Conservation (phyloP, 2,329 filamentous ascomycete genomes). For the Neophaeococcomyces aloes region DNA sequence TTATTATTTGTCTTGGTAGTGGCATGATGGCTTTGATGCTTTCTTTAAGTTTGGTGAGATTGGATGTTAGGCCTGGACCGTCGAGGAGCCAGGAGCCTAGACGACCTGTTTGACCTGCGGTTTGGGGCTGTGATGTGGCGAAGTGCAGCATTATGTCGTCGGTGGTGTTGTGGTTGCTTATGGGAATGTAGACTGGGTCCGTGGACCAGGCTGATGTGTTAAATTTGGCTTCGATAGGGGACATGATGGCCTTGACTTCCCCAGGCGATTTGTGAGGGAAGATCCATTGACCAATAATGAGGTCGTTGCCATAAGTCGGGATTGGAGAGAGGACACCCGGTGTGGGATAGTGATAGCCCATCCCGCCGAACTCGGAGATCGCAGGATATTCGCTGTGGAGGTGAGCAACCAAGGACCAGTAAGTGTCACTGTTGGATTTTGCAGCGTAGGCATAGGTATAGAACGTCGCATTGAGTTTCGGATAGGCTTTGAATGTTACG, state of each 20-base stretch:
- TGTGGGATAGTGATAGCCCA: slow-evolving; percentile 30
- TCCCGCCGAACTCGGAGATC: slow-evolving; percentile 36
- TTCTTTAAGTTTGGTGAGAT: slow-evolving; percentile 1
- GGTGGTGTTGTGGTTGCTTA: slow-evolving; percentile 24
- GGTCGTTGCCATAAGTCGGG: slow-evolving; percentile 5
- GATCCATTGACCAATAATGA: slow-evolving; percentile 14
- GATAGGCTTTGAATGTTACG: slow-evolving; percentile 41
- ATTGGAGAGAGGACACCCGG: slow-evolving; percentile 16
- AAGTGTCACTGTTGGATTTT: slow-evolving; percentile 29
- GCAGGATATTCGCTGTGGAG: slow-evolving; percentile 30
- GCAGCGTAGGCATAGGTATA: slow-evolving; percentile 33
- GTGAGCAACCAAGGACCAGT: slow-evolving; percentile 41
- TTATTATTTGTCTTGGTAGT: slow-evolving; percentile 1
- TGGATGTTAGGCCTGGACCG: background rate
- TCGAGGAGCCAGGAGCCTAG: slow-evolving; percentile 5
- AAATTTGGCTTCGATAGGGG: slow-evolving; percentile 17
- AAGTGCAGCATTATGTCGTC: slow-evolving; percentile 13
- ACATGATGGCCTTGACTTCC: slow-evolving; percentile 10
- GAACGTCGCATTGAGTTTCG: slow-evolving; percentile 31
- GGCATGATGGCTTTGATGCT: background rate
- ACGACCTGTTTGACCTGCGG: background rate
- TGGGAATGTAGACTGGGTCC: slow-evolving; percentile 16
- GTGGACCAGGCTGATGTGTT: slow-evolving; percentile 14
- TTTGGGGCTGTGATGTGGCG: background rate
- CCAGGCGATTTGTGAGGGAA: slow-evolving; percentile 12